Evolutionary conservation across 2,329 filamentous ascomycete genomes (phyloP).

Genomic region (Aspergillus nomiae): DNA sequence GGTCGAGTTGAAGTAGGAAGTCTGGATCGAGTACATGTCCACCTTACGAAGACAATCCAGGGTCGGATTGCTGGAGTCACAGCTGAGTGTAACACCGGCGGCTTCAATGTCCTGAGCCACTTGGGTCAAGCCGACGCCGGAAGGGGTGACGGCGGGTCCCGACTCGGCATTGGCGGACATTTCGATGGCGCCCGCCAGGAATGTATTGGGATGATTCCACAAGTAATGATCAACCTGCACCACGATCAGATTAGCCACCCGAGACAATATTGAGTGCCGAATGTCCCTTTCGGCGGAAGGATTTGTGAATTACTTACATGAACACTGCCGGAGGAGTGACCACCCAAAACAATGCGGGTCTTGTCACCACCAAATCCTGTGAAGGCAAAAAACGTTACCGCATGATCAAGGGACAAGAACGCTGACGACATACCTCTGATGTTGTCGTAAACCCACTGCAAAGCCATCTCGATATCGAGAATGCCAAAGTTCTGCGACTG

Average conservation of each 20-base stretch:
- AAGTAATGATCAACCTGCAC: constrained; percentile 22
- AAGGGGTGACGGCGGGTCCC: constrained; percentile 20
- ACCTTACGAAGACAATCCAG: constrained; percentile 23
- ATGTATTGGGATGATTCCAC: constrained; percentile 26
- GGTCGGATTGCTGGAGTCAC: constrained; percentile 18
- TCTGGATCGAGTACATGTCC: constrained; percentile 24
- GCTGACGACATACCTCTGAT: constrained; percentile 17
- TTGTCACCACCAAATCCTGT: constrained; percentile 25
- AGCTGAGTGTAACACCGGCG: constrained; percentile 19
- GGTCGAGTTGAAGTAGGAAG: constrained; percentile 24
- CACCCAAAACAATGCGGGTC: constrained; percentile 23
- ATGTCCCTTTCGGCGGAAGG: background rate
- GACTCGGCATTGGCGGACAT: constrained; percentile 27
- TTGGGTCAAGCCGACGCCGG: constrained; percentile 20
- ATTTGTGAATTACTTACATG: constrained; percentile 8
- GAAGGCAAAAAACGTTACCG: background rate
- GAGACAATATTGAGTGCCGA: background rate
- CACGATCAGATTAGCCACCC: background rate
- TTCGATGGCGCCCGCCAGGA: constrained; percentile 25
- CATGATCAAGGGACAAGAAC: background rate
- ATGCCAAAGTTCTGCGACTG: constrained; percentile 27
- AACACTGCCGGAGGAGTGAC: constrained; percentile 25
- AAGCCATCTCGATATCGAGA: constrained; percentile 21
- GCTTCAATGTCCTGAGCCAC: constrained; percentile 23
- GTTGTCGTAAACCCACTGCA: constrained; percentile 25